Evolutionary conservation across 2,329 filamentous ascomycete species (phyloP), one percentile per base, ranked within the genome.

Genomic region (Aspergillus proliferans): DNA sequence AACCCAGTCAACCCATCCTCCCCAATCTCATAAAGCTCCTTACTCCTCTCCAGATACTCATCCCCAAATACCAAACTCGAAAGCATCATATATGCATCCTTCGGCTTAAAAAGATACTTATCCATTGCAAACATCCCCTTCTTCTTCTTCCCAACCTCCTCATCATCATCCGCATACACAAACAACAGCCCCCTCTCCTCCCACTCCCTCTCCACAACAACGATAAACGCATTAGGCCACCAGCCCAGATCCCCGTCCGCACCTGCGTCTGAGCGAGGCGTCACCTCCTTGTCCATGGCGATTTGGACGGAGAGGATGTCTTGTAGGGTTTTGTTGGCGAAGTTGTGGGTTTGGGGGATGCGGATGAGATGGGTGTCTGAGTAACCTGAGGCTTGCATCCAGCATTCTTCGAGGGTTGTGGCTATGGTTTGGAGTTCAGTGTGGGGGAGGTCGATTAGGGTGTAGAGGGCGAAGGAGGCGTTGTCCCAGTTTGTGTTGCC

Each of bases 381-480:
- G 6, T 39, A 18, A n/a, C 33, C 38, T 14, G 26, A 22, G 34
- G 34, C 12, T 15, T 38, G 14, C 34, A 6, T 38, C 44, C 40
- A 46, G 19, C 43, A 21, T 34, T 28, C 28, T 28, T 44, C 46
- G 3, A 50, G 21, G n/a, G 33, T 43, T 6, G 44, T 18, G 10
- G 22, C 5, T 1, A 47, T 28, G 18, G 3, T 22, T 3, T 19
- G 6, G 14, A 50, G 40, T 1, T 43, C 30, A 9, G n/a, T 12
- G 5, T 24, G 19, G 3, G 48, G 19, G 4, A 50, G 45, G 10
- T 21, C 28, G 1, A 47, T 12, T 18, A 50, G 38, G n/a, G 44
- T 30, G 33, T 50, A 50, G 22, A 50, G 30, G 5, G 40, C 48
- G 33, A 50, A 47, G 18, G 48, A 43, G 39, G 48, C 48, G 5